Conservation (phyloP, 2,329 filamentous ascomycete species). For the Tolypocladium tropicale region DNA sequence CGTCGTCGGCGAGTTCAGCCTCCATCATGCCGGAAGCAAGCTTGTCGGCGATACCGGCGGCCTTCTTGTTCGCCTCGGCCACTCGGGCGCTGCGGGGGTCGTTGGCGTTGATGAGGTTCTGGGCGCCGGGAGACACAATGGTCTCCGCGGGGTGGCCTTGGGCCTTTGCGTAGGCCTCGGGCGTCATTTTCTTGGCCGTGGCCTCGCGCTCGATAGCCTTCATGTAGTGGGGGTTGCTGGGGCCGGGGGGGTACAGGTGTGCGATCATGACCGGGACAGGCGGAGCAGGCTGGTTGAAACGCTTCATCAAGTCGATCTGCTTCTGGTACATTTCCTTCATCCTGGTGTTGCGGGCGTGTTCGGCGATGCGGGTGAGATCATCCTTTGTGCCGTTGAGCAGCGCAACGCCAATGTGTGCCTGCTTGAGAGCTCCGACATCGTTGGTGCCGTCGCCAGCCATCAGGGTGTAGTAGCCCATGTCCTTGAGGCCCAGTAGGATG, state of each 20-base stretch:
- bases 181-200: constrained; percentile 61
- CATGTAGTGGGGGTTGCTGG: constrained; percentile 84
- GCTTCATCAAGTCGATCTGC: constrained; percentile 80
- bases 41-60: constrained; percentile 73
- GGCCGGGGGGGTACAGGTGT: constrained; percentile 86
- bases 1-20: constrained; percentile 73
- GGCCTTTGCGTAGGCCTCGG: constrained; percentile 44
- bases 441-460: constrained; percentile 99
- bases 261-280: constrained; percentile 88
- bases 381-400: constrained; percentile 90
- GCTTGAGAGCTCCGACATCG: constrained; percentile 94
- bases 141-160: constrained; percentile 48
- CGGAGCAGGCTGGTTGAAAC: constrained; percentile 90
- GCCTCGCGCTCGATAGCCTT: constrained; percentile 86
- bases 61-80: constrained; percentile 59
- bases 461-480: constrained; percentile 92
- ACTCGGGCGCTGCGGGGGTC: constrained; percentile 21
- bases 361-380: constrained; percentile 82
- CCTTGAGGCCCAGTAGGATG: constrained; percentile 91
- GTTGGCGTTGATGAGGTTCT: constrained; percentile 30
- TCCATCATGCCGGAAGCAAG: constrained; percentile 85
- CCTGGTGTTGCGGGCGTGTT: constrained; percentile 87
- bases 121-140: constrained; percentile 56
- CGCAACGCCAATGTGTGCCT: constrained; percentile 93
- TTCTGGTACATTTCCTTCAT: constrained; percentile 99